Base-by-base conservation (phyloP, 176 grass and related monocot genomes). In the Elaeis guineensis region DNA sequence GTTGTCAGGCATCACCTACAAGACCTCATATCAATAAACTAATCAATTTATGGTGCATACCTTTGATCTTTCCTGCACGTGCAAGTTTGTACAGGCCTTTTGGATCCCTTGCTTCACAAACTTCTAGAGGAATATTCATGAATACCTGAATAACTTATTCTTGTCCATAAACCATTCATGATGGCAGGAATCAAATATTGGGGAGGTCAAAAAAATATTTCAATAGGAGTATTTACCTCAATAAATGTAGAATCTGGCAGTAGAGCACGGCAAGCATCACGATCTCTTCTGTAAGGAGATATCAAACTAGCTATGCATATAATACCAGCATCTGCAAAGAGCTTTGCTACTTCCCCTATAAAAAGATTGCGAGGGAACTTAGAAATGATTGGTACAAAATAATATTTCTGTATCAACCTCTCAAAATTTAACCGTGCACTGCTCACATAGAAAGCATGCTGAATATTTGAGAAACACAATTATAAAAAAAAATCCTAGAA, bases 61-160 rank as follows among this genome's bases (percentile, higher is more conserved):
- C 87, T 86, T 98, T 92, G 69, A 98, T 92, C 63, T 91, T 98
- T 76, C 93, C 93, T 29, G 81, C 65, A 19, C 93, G 87, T 83
- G 93, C 93, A 80, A 87, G 93, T 59, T 81, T 98, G 76, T 98
- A 98, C 52, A 98, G 69, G 44, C 93, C 93, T 89, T 98, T 98
- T 55, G 93, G 84, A 74, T 98, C 93, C 66, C 84, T 83, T 59
- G 81, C 69, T 83, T 92, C 87, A 79, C 93, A 98, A 78, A 98
- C 29, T 84, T 98, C 67, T 69, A 92, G 56, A 35, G 93, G 93
- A 20, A 85, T 68, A 85, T 98, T 69, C 70, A 98, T 80, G 78
- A 85, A 92, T 26, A 98, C 93, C 93, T 98, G 56, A 20, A 80
- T 71, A 67, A 16, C 23, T 78, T 69, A 44, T 44, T 2, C 35